Evolutionary conservation across 805 yeast species (phyloP).

Genomic region (Lipomyces orientalis): DNA sequence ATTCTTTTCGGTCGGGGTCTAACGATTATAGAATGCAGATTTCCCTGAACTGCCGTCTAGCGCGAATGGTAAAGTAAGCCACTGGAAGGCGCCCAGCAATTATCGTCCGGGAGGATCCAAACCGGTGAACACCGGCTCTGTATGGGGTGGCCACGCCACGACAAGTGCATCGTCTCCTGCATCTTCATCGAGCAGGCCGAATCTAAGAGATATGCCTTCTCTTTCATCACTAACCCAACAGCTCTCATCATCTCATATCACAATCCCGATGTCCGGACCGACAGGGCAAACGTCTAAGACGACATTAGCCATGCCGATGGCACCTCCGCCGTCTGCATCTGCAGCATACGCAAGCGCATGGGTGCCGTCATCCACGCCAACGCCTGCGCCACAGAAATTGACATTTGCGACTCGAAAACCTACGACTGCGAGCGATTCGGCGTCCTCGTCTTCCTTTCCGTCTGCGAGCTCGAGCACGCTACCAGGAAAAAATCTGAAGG

Average conservation of each 20-base stretch:
- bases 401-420: slow-evolving; percentile 19
- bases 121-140: slow-evolving; percentile 11
- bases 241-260: slow-evolving; percentile 2
- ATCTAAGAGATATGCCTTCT: slow-evolving; percentile 18
- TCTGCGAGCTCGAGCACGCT: background rate
- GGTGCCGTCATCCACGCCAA: slow-evolving; percentile 25
- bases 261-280: slow-evolving; percentile 21
- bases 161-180: slow-evolving; percentile 4
- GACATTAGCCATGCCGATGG: slow-evolving; percentile 21
- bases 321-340: slow-evolving; percentile 21
- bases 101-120: background rate
- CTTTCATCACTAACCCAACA: slow-evolving; percentile 2
- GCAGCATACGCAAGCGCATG: slow-evolving; percentile 23
- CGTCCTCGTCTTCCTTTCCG: slow-evolving; percentile 9
- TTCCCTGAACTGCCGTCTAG: slow-evolving; percentile 19
- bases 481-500: slow-evolving; percentile 25
- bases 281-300: slow-evolving; percentile 14
- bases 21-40: slow-evolving; percentile 19
- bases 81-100: slow-evolving; percentile 10
- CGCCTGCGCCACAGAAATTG: slow-evolving; percentile 25
- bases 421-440: background rate
- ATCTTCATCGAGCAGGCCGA: slow-evolving; percentile 13
- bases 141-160: slow-evolving; percentile 5
- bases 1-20: background rate
- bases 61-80: background rate